Evolutionary conservation across 768 basidiomycete species (phyloP).

Genomic region (Trametes cubensis): DNA sequence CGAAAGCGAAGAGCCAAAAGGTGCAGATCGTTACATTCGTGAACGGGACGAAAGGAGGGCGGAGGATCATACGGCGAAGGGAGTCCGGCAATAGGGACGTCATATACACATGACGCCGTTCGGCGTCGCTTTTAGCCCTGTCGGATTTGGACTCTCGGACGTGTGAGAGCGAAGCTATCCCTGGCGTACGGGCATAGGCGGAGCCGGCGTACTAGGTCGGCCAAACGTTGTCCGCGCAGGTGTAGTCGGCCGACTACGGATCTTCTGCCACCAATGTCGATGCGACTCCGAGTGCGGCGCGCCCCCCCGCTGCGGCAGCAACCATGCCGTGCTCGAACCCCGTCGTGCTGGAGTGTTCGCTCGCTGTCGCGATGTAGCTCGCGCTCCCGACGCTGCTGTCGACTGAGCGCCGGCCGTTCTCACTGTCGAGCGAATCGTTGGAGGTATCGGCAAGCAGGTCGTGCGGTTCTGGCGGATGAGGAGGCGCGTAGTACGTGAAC

Average conservation of each 20-base stretch:
- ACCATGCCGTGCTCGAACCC: constrained; percentile 11
- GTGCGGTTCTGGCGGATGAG: constrained; percentile 6
- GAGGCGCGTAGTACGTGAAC: constrained; percentile 35
- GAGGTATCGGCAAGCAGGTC: not conserved
- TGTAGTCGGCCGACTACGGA: constrained; percentile 28
- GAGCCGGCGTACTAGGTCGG: constrained; percentile 17
- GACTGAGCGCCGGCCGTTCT: constrained; percentile 17
- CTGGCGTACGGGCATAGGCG: constrained; percentile 17
- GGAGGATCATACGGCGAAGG: not conserved
- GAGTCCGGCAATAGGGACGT: constrained; percentile 1
- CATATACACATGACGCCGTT: not conserved
- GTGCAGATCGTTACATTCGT: constrained; percentile 15
- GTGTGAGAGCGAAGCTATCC: not conserved
- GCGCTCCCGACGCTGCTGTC: constrained; percentile 24
- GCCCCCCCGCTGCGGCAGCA: not conserved
- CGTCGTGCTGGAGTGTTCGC: constrained; percentile 17
- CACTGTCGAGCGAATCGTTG: constrained; percentile 7
- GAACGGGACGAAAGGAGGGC: not conserved
- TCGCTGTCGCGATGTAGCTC: constrained; percentile 15
- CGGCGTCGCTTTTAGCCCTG: not conserved
- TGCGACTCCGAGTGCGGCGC: constrained; percentile 4
- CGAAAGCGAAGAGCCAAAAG: not conserved
- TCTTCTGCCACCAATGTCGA: constrained; percentile 29
- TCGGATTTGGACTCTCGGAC: not conserved
- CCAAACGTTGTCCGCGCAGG: constrained; percentile 6